Evolutionary conservation across 78 protist genomes (phyloP), one percentile per base, ranked within the genome.

Genomic region (Thecamonas trahens): DNA sequence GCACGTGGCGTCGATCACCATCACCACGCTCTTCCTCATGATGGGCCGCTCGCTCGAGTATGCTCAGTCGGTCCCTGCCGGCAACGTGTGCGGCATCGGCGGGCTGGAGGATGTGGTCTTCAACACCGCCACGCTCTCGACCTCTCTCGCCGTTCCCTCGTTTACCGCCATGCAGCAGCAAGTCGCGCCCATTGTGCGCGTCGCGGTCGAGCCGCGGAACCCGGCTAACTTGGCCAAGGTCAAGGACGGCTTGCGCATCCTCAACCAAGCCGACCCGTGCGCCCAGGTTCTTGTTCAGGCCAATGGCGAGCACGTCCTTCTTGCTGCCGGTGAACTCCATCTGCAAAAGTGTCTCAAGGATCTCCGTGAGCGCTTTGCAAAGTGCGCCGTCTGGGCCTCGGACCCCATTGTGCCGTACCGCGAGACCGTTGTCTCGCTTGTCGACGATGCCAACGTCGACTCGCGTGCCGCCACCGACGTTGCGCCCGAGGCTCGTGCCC

Each of bases 221-320:
- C 68, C 76, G 31, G n/a, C 52, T 7, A 83, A 88, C n/a, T 44
- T 88, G 63, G 73, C 81, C 26, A 28, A 39, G 45, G 64, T 94
- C 14, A 44, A 38, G 14, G 69, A 47, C 24, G 99, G 95, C n/a
- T 54, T 95, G 35, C 76, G 62, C 26, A 26, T 87, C 66, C 84
- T 96, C n/a, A 84, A 91, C 80, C 17, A 87, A 20, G 80, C 95
- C 5, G 99, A 96, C 57, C 96, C 98, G 24, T 14, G 60, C 34
- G 92, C 91, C 6, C 86, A 91, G 58, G 82, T 83, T 28, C 55
- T 66, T 9, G 55, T 78, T 4, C 80, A 64, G 17, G 89, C 81
- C 47, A 82, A 88, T n/a, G 98, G 99, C 39, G 98, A 93, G 72
- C 90, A 81, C 68, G 86, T 93, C 24, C 18, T 95, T 20, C 76